Base-by-base conservation (phyloP, 2,329 filamentous ascomycete genomes). In the Diaporthe sp. region DNA sequence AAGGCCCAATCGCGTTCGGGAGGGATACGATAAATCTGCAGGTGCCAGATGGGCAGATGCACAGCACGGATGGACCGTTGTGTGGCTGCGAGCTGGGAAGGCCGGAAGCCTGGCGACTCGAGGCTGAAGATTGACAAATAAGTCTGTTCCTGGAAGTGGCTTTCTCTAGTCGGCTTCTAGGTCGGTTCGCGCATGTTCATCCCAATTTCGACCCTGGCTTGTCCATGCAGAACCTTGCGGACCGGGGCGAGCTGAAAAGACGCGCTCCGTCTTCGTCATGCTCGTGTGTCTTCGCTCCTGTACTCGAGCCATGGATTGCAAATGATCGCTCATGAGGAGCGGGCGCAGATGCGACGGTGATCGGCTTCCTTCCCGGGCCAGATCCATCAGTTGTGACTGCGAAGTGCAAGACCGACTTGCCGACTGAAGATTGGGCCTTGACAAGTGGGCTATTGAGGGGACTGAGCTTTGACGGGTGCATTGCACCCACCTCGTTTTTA, bases 121-220 rank as follows among this genome's bases (percentile, higher is more conserved):
- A 67, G 61, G 61, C 42, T 67, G 28, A n/a, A 34, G n/a, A 37
- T 39, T 53, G 46, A 68, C 22, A 25, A 68, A 68, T 42, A 37
- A 53, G 46, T 39, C 65, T 68, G 65, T 68, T 68, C 65, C 46
- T 68, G 65, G 65, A 53, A 13, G 65, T 68, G 65, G 65, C 65
- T 53, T 68, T 17, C 13, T 51, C 65, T 53, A 53, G 65, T 22
- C 34, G 65, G 46, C 46, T 39, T n/a, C 49, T 28, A 53, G 34
- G 31, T 17, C 25, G 65, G 28, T 19, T 68, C 46, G 46, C 49
- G 65, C 46, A 15, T 68, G 65, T 68, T 68, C 65, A 68, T 68
- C 65, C 65, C 65, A 68, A 68, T 53, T 68, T 68, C 65, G 46
- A 68, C 65, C 65, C 65, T 68, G 65, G 65, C 31, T 28, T 53